Evolutionary conservation across 2,329 filamentous ascomycete species (phyloP), one percentile per base, ranked within the genome.

Genomic region (Cladosporium sphaerospermum): DNA sequence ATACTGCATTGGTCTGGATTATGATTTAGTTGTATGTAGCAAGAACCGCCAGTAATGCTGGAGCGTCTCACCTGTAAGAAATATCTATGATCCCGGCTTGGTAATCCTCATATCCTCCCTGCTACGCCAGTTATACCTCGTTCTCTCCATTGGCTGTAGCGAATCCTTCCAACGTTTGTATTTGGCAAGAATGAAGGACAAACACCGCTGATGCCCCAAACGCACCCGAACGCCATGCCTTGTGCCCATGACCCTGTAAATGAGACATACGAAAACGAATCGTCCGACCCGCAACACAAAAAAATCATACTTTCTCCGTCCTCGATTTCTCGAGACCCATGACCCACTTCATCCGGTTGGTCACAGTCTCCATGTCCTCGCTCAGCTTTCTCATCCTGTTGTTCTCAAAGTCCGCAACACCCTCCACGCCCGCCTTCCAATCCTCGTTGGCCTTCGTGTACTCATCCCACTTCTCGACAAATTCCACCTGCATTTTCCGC

Each of bases 321-420:
- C 48, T 33, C 16, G 47, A 57, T 28, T 46, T 53, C 14, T 53
- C 37, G 9, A 53, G 31, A 23, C 11, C 43, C 58, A 90, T 76
- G 11, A 86, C 84, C 86, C 86, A 90, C 63, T 75, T 81, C 68
- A 91, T 76, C 72, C 88, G 82, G 57, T 82, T 76, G 47, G 87
- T 70, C 23, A 81, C 73, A 53, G 68, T 69, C 57, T 82, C 75
- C 61, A 86, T 84, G 63, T 85, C 79, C 23, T 76, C 71, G 64
- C 88, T 85, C 57, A 81, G 76, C 58, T 73, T 71, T 33, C 70
- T 73, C 4, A 81, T 82, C 56, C 76, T 75, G 37, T 72, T 70
- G 64, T 84, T 83, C 62, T 88, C 60, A 56, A 71, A 69, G 28
- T 69, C 73, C 4, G 82, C 83, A 51, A 77, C 75, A 13, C 71